Conservation (phyloP, 2,329 filamentous ascomycete species). For the Monosporascus sp. region DNA sequence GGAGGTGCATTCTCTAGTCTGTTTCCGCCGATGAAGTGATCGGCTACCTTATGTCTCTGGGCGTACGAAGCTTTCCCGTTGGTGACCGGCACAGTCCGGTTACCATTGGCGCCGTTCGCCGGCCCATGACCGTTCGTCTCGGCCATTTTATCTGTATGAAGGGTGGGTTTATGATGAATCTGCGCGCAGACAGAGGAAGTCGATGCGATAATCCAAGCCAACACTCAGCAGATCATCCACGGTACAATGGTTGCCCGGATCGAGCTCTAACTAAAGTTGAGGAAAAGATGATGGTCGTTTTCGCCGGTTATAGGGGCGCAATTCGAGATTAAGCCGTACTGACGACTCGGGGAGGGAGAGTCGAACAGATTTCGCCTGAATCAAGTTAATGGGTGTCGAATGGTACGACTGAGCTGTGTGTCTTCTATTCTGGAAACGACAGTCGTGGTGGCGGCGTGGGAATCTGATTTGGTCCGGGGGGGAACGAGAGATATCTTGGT, state of each 20-base stretch:
- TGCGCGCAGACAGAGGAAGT: too few species aligned
- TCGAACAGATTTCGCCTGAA: not conserved
- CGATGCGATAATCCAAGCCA: too few species aligned
- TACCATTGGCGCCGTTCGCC: slow-evolving; percentile 36
- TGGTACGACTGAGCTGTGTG: too few species aligned
- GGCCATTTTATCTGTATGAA: slow-evolving; percentile 11
- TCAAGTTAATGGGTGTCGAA: too few species aligned
- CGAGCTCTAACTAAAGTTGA: too few species aligned
- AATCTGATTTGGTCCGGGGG: not conserved
- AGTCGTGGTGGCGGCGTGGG: not conserved
- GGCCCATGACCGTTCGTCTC: slow-evolving; percentile 25
- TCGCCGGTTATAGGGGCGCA: not conserved
- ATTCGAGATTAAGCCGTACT: not conserved
- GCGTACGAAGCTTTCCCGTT: slow-evolving; percentile 65
- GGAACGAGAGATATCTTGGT: not conserved
- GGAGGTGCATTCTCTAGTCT: slow-evolving; percentile 73
- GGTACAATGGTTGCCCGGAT: too few species aligned
- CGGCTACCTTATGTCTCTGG: slow-evolving; percentile 73
- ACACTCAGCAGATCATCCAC: too few species aligned
- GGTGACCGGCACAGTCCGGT: slow-evolving; percentile 42
- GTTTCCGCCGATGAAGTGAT: slow-evolving; percentile 97
- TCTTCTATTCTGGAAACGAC: not conserved
- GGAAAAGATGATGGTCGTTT: too few species aligned
- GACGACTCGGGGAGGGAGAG: not conserved
- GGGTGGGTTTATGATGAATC: not conserved